Conservation (phyloP, 108 stramenopile species). For the Skeletonema costatum region DNA sequence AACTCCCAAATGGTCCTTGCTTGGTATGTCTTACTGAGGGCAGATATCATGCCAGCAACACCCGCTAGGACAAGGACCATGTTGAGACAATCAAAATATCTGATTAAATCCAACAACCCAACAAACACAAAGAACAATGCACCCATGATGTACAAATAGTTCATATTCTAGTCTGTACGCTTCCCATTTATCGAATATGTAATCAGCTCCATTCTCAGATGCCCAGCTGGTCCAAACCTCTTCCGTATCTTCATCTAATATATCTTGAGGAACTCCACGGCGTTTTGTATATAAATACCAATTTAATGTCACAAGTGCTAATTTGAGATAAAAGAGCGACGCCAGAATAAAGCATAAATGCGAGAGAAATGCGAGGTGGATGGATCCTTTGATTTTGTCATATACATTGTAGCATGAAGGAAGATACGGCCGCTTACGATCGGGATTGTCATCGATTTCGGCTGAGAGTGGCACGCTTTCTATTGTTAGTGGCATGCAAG, state of each 20-base stretch:
- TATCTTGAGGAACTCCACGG: neutral
- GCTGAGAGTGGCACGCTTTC: neutral
- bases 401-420: neutral
- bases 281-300: neutral
- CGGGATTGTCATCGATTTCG: neutral
- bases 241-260: slow-evolving; percentile 7
- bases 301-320: neutral
- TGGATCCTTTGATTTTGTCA: neutral
- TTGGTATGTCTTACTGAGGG: neutral
- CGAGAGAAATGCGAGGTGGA: slow-evolving; percentile 6
- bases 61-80: slow-evolving; percentile 17
- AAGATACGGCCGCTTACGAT: neutral
- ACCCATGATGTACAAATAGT: neutral
- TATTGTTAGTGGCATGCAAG: neutral
- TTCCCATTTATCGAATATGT: neutral
- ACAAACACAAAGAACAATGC: slow-evolving; percentile 12
- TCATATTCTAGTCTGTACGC: neutral
- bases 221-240: slow-evolving; percentile 1
- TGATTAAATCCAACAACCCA: slow-evolving; percentile 6
- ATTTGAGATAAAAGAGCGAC: neutral
- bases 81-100: slow-evolving; percentile 10
- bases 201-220: neutral
- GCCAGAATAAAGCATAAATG: slow-evolving; percentile 11
- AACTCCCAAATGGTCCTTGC: neutral
- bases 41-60: slow-evolving; percentile 9